phyloP scores from a whole-genome alignment of 495 filamentous ascomycete genomes.

The Annulohypoxylon moriforme region DNA sequence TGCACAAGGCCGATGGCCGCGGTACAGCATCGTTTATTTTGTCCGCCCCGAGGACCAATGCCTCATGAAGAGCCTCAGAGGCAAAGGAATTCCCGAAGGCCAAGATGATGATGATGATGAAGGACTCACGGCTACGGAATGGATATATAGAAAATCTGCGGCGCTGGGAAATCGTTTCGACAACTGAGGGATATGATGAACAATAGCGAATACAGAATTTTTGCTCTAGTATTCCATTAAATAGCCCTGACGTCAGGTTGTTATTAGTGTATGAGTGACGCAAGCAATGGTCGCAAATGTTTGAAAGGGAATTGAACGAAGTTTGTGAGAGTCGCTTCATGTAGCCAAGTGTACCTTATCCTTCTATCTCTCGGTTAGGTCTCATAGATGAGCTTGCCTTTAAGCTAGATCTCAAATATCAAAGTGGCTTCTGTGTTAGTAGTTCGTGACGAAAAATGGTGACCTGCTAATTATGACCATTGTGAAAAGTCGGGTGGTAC shows the following conservation, averaged over 20 bases:
- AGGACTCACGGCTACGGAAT: constrained; percentile 35
- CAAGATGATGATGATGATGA: constrained; percentile 44
- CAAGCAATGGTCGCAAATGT: background rate
- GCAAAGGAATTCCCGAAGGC: constrained; percentile 47
- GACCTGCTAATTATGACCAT: constrained; percentile 17
- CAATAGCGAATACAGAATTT: background rate
- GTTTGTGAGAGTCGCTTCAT: background rate
- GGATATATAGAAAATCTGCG: constrained; percentile 31
- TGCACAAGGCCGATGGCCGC: constrained; percentile 59
- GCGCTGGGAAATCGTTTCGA: constrained; percentile 33
- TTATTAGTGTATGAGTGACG: background rate
- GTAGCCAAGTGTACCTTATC: background rate
- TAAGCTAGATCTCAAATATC: background rate
- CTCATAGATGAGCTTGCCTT: background rate
- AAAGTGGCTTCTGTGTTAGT: background rate
- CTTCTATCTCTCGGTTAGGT: background rate
- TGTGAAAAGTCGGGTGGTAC: constrained; percentile 23
- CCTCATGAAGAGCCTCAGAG: constrained; percentile 57
- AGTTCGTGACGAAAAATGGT: background rate
- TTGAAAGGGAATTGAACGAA: background rate
- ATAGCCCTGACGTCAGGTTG: background rate
- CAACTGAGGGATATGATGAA: constrained; percentile 10
- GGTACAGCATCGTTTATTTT: constrained; percentile 74
- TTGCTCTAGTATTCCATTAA: background rate
- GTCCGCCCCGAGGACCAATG: constrained; percentile 68